Evolutionary conservation across 768 basidiomycete genomes (phyloP).

Genomic region (Leccinum arenicola): DNA sequence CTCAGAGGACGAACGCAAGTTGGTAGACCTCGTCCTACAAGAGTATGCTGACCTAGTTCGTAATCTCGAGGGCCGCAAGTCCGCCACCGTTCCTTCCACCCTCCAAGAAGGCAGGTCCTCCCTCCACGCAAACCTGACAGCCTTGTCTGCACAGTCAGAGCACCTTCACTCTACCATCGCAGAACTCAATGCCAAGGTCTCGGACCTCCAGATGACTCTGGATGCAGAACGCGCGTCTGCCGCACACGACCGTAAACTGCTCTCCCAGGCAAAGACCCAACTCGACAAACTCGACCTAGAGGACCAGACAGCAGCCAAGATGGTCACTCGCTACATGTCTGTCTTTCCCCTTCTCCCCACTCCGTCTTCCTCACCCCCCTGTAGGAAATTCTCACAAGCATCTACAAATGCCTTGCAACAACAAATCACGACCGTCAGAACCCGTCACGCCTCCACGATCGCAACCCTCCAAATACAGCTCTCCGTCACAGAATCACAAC

Average conservation of each 20-base stretch:
- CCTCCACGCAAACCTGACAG: conserved; percentile 46
- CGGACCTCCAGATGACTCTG: conserved; percentile 38
- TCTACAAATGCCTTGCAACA: conserved; percentile 64
- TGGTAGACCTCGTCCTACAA: conserved; percentile 61
- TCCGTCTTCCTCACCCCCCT: conserved; percentile 1
- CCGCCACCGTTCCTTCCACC: conserved; percentile 19
- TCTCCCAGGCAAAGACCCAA: conserved; percentile 47
- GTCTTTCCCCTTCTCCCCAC: conserved; percentile 20
- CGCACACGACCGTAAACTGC: conserved; percentile 41
- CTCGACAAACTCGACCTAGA: conserved; percentile 58
- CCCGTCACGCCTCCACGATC: conserved; percentile 60
- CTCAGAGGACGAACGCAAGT: conserved; percentile 55
- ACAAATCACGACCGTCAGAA: conserved; percentile 55
- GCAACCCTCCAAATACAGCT: conserved; percentile 54
- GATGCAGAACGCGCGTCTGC: conserved; percentile 45
- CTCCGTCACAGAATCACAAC: conserved; percentile 39
- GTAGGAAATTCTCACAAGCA: conserved; percentile 80
- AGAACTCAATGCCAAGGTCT: conserved; percentile 44
- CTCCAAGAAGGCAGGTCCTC: conserved; percentile 49
- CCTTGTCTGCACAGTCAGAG: conserved; percentile 49
- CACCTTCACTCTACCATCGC: conserved; percentile 42
- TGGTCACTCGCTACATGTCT: conserved; percentile 85
- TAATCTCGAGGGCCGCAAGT: conserved; percentile 49
- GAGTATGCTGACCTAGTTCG: conserved; percentile 79
- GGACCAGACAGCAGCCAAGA: conserved; percentile 73